Conservation (phyloP, 345 rosid genomes). For the Hibiscus syriacus region DNA sequence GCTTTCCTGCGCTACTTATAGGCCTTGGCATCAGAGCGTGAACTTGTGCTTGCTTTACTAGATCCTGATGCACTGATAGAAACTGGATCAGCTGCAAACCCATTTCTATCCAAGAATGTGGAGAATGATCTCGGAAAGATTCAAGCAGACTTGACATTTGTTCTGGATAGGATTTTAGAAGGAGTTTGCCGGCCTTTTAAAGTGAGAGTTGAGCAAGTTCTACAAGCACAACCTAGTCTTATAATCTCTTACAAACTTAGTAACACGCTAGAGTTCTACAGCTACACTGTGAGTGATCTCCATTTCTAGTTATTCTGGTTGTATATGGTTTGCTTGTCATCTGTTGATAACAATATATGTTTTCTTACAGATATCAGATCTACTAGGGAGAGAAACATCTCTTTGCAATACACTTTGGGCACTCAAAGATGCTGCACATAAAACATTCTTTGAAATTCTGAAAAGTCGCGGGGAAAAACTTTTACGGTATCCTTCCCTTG, state of each 20-base stretch:
- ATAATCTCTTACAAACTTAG: constrained; percentile 81
- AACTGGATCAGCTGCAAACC: constrained; percentile 45
- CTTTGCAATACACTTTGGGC: constrained; percentile 77
- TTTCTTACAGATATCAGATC: constrained; percentile 60
- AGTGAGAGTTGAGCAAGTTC: constrained; percentile 97
- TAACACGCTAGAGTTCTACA: constrained; percentile 86
- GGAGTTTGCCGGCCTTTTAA: constrained; percentile 99
- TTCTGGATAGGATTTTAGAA: constrained; percentile 96
- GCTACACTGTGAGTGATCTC: constrained; percentile 80
- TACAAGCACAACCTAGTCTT: constrained; percentile 96
- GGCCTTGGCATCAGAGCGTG: constrained; percentile 99
- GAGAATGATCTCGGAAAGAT: constrained; percentile 61
- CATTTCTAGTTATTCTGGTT: constrained; percentile 3
- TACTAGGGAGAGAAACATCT: constrained; percentile 85
- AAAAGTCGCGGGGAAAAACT: constrained; percentile 92
- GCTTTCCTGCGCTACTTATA: constrained; percentile 24
- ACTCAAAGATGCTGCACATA: constrained; percentile 88
- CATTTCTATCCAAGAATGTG: constrained; percentile 25
- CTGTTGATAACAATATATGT: constrained; percentile 1
- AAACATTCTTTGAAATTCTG: constrained; percentile 88
- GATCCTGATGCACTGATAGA: constrained; percentile 69
- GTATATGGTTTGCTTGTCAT: constrained; percentile 1
- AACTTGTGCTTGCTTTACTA: constrained; percentile 74
- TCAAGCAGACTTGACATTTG: constrained; percentile 73
- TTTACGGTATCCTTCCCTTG: constrained; percentile 91